These are phyloP conservation scores for Xylariaceae sp. DNA, from an alignment of 2,329 filamentous ascomycete genomes.

Conservation along the genomic window DNA sequence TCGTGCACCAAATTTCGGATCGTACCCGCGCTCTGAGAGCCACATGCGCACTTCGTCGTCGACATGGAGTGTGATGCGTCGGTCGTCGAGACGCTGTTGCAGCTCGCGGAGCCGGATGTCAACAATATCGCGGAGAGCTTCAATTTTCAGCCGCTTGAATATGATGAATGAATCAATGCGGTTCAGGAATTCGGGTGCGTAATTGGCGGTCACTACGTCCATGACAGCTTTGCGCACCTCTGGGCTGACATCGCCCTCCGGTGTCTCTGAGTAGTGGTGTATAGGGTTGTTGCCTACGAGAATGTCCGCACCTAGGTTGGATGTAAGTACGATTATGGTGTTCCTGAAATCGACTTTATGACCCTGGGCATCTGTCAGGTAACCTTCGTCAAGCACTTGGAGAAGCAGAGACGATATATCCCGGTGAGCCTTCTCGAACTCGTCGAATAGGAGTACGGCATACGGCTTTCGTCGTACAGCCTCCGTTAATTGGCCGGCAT, in stretches of 20 bases:
- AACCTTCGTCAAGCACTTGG: slow-evolving; percentile 95
- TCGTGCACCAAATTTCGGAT: slow-evolving; percentile 88
- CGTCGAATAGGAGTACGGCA: slow-evolving; percentile 92
- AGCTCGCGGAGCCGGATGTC: slow-evolving; percentile 89
- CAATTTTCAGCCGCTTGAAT: slow-evolving; percentile 83
- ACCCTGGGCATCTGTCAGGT: slow-evolving; percentile 92
- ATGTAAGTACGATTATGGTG: slow-evolving; percentile 94
- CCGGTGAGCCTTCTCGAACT: slow-evolving; percentile 96
- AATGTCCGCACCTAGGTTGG: slow-evolving; percentile 91
- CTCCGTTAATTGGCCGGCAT: slow-evolving; percentile 94
- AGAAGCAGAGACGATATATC: slow-evolving; percentile 92
- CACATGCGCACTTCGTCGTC: slow-evolving; percentile 77
- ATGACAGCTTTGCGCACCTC: slow-evolving; percentile 82
- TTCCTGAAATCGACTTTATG: slow-evolving; percentile 97
- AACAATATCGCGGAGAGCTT: slow-evolving; percentile 87
- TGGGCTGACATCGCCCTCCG: slow-evolving; percentile 73
- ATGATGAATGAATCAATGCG: slow-evolving; percentile 96
- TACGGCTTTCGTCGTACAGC: slow-evolving; percentile 95
- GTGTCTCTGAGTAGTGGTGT: slow-evolving; percentile 67
- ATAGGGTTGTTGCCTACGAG: slow-evolving; percentile 77
- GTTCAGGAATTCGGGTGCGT: slow-evolving; percentile 95
- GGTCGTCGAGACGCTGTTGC: slow-evolving; percentile 81
- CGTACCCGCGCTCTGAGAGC: slow-evolving; percentile 89
- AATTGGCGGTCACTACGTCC: slow-evolving; percentile 77
- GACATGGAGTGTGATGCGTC: slow-evolving; percentile 79